Evolutionary conservation across 768 basidiomycete genomes (phyloP).

Genomic region (Cystobasidium ongulense): DNA sequence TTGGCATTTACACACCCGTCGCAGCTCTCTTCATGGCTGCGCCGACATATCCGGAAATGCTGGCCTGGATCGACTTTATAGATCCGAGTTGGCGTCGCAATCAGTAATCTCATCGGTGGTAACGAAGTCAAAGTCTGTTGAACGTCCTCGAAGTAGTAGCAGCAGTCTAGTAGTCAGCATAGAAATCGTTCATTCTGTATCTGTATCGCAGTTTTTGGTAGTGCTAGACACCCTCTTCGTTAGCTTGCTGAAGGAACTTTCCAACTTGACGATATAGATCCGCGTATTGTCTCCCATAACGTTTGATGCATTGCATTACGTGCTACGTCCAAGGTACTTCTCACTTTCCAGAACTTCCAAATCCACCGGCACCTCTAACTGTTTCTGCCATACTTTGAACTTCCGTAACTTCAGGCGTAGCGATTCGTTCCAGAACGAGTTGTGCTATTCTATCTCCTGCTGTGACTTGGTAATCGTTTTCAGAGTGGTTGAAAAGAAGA

Average conservation of each 20-base stretch:
- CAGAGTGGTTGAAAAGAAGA: conserved; percentile 82
- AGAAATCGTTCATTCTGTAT: no score
- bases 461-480: conserved; percentile 85
- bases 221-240: conserved; percentile 3
- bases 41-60: conserved; percentile 26
- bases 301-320: neutral
- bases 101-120: neutral
- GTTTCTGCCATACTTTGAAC: conserved; percentile 90
- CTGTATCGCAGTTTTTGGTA: no score
- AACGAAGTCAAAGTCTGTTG: neutral
- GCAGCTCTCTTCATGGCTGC: conserved; percentile 21
- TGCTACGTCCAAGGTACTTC: neutral
- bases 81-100: conserved; percentile 16
- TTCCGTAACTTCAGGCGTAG: conserved; percentile 73
- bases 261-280: no score
- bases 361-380: conserved; percentile 71
- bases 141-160: neutral
- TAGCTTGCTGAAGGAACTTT: no score
- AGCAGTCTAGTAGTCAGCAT: no score
- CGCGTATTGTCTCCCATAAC: no score
- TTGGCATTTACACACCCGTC: conserved; percentile 28
- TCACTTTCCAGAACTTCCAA: conserved; percentile 74
- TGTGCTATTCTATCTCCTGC: conserved; percentile 95
- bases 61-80: conserved; percentile 11
- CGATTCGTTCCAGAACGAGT: conserved; percentile 81